Conservation (phyloP, 2,329 filamentous ascomycete genomes). For the Talaromyces sp. region DNA sequence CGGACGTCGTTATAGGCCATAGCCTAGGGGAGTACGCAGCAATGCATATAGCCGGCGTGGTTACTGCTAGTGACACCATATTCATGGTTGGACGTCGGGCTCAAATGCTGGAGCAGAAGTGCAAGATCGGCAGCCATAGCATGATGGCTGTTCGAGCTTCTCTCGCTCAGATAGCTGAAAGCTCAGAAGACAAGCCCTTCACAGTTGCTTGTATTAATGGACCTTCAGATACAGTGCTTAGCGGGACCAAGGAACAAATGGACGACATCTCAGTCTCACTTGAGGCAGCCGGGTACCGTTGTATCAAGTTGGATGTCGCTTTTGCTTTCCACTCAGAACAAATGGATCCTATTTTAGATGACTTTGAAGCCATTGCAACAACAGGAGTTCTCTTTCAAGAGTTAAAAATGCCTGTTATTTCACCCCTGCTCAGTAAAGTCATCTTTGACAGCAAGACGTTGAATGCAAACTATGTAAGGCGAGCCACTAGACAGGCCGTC, state of each 20-base stretch:
- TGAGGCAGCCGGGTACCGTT: constrained; percentile 55
- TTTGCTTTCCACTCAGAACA: constrained; percentile 66
- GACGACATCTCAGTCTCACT: constrained; percentile 51
- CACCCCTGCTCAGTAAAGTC: constrained; percentile 44
- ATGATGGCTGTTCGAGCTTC: constrained; percentile 57
- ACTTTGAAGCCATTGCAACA: constrained; percentile 55
- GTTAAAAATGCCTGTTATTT: constrained; percentile 45
- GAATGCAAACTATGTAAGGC: constrained; percentile 64
- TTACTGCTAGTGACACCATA: constrained; percentile 43
- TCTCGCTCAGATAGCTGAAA: constrained; percentile 38
- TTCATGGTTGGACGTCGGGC: constrained; percentile 70
- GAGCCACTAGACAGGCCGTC: constrained; percentile 65
- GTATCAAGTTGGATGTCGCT: constrained; percentile 60
- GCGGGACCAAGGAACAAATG: constrained; percentile 54
- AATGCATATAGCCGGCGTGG: constrained; percentile 34
- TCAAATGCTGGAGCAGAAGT: constrained; percentile 61
- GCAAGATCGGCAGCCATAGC: constrained; percentile 63
- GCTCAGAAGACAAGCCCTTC: constrained; percentile 40
- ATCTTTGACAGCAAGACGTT: constrained; percentile 32
- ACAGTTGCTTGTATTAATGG: constrained; percentile 74
- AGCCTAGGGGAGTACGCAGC: constrained; percentile 43
- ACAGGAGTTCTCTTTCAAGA: constrained; percentile 38
- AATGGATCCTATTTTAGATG: constrained; percentile 60
- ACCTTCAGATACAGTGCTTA: constrained; percentile 69
- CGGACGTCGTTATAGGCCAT: constrained; percentile 30